phyloP scores from a whole-genome alignment of 2,329 filamentous ascomycete species.

The Phyllosticta citriasiana region DNA sequence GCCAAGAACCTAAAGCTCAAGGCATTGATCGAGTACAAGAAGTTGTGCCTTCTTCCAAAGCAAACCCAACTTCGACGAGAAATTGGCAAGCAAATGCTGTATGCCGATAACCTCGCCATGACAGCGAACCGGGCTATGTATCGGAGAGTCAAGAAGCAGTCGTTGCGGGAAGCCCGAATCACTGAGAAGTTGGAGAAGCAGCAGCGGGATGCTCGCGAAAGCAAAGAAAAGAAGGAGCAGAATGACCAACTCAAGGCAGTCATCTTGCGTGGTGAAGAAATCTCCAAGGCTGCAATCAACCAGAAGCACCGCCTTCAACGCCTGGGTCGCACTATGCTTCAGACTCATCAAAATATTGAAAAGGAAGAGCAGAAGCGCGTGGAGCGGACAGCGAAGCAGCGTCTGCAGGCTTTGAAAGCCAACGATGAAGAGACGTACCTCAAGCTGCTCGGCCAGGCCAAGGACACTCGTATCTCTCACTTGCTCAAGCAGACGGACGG shows the following conservation, averaged over 20 bases:
- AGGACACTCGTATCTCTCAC: slow-evolving; percentile 98
- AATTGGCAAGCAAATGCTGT: slow-evolving; percentile 84
- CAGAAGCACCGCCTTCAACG: slow-evolving; percentile 72
- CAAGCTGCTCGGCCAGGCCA: slow-evolving; percentile 94
- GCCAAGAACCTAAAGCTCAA: slow-evolving; percentile 63
- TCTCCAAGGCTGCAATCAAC: slow-evolving; percentile 55
- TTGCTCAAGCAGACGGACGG: slow-evolving; percentile 93
- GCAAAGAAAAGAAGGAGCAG: slow-evolving; percentile 96
- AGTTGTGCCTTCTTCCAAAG: slow-evolving; percentile 75
- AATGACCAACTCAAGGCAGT: slow-evolving; percentile 84
- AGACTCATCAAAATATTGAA: slow-evolving; percentile 90
- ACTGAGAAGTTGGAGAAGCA: slow-evolving; percentile 99
- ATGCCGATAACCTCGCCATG: slow-evolving; percentile 94
- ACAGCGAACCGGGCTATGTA: slow-evolving; percentile 88
- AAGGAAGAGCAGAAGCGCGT: slow-evolving; percentile 99
- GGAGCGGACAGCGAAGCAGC: slow-evolving; percentile 95
- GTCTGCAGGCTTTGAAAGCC: slow-evolving; percentile 95
- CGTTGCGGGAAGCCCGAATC: slow-evolving; percentile 84
- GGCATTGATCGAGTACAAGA: slow-evolving; percentile 92
- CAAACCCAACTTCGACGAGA: slow-evolving; percentile 78
- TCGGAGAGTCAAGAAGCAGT: slow-evolving; percentile 94
- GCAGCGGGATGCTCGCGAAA: slow-evolving; percentile 90
- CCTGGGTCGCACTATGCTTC: slow-evolving; percentile 78
- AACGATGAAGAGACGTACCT: slow-evolving; percentile 99
- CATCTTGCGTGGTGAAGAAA: slow-evolving; percentile 68